Evolutionary conservation across 345 rosid genomes (phyloP), one percentile per base, ranked within the genome.

Genomic region (Bretschneidera sinensis): DNA sequence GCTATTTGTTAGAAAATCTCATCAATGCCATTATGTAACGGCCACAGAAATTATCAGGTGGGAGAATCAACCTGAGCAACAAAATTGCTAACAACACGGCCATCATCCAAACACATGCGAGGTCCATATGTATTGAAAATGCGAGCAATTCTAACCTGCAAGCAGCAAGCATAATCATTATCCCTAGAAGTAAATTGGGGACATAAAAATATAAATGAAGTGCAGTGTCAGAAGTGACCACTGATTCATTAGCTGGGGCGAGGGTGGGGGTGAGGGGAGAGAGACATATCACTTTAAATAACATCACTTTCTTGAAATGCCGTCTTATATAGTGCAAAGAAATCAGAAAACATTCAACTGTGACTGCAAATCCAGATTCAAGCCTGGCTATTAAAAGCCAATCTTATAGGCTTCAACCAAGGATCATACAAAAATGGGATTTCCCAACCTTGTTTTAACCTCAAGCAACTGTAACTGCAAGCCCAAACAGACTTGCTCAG

Each of bases 1-100:
- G 45, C 6, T 14, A 39, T 39, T 39, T 39, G 6, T 5, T 1
- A 39, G 45, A 39, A 39, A 39, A 39, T 9, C 9, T 31, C 4
- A 31, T 39, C 10, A 39, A 1, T 11, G 10, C 2, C 3, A 3
- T 51, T 2, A 51, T 21, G 15, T 7, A 21, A 20, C n/a, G 45
- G 34, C 23, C 23, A 20, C 19, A 52, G 48, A 48, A 21, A 35
- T 10, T 48, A 17, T 19, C 35, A 57, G 17, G 51, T 57, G 58
- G 60, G 66, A 68, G 54, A 60, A 43, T 43, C 45, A 59, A 83
- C 99, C 96, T 94, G 99, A 39, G 99, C 96, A 67, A 94, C 96
- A 70, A 94, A 88, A 77, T 94, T 94, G 84, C 99, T 94, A 74
- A 94, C 99, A 71, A 94, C 99, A 56, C 97, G 99, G 17, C 99